Conservation (phyloP, 768 basidiomycete genomes). For the Phallus indusiatus region DNA sequence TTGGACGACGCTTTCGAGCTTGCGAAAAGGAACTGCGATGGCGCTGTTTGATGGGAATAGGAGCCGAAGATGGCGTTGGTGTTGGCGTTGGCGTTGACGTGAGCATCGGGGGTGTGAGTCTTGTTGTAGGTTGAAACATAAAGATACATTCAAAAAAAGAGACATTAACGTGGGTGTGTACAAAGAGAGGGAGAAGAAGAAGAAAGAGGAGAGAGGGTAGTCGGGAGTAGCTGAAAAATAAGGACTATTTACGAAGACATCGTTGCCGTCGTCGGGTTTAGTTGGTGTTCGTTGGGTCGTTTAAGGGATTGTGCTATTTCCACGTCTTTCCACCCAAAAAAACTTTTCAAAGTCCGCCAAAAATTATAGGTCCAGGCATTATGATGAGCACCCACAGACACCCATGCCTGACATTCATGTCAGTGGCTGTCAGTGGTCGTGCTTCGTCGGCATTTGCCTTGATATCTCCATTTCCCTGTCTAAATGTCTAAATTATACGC, state of each 20-base stretch:
- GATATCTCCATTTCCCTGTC: no score
- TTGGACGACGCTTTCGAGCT: conserved; percentile 15
- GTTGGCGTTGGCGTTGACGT: neutral
- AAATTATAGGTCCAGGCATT: neutral
- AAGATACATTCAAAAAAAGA: neutral
- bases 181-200: neutral
- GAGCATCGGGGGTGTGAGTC: neutral
- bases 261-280: neutral
- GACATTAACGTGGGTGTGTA: neutral
- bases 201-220: neutral
- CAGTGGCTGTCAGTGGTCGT: no score
- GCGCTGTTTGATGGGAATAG: conserved; percentile 9
- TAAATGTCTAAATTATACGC: neutral
- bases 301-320: neutral
- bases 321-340: neutral
- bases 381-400: neutral
- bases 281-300: neutral
- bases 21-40: conserved; percentile 8
- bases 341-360: neutral
- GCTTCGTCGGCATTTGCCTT: neutral
- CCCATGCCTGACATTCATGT: neutral
- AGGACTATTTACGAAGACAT: neutral
- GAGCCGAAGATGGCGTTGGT: neutral
- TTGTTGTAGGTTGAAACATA: neutral
- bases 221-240: neutral